Conservation (phyloP, 768 basidiomycete species). For the Boletellus emodensis region DNA sequence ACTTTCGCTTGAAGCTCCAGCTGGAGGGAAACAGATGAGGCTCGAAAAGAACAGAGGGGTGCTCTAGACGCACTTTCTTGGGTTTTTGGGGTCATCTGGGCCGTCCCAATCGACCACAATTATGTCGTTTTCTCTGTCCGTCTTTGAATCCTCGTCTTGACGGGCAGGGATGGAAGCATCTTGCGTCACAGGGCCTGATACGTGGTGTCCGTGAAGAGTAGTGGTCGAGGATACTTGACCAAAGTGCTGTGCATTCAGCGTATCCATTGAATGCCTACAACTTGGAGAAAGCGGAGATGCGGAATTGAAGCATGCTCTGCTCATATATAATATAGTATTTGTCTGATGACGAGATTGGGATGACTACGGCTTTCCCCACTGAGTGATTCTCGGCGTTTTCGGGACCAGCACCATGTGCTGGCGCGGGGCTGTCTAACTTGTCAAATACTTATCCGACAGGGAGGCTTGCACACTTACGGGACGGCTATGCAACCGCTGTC, state of each 20-base stretch:
- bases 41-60: background rate
- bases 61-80: conserved; percentile 45
- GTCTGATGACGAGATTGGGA: conserved; percentile 3
- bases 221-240: conserved; percentile 3
- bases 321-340: conserved; percentile 12
- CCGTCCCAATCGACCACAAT: conserved; percentile 62
- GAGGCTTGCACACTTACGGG: too few species aligned
- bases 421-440: too few species aligned
- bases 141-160: background rate
- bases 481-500: too few species aligned
- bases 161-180: background rate
- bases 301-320: too few species aligned
- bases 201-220: conserved; percentile 7
- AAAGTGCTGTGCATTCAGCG: background rate
- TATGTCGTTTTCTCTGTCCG: background rate
- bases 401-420: too few species aligned
- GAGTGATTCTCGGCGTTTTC: background rate
- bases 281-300: too few species aligned
- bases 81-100: conserved; percentile 54
- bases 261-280: background rate
- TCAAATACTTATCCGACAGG: too few species aligned
- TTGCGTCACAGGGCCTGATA: background rate
- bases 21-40: conserved; percentile 29
- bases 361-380: background rate
- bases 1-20: conserved; percentile 57